These are phyloP conservation scores for Erythrophleum ivorense DNA, from an alignment of 331 rosid genomes.

Conservation along the genomic window DNA sequence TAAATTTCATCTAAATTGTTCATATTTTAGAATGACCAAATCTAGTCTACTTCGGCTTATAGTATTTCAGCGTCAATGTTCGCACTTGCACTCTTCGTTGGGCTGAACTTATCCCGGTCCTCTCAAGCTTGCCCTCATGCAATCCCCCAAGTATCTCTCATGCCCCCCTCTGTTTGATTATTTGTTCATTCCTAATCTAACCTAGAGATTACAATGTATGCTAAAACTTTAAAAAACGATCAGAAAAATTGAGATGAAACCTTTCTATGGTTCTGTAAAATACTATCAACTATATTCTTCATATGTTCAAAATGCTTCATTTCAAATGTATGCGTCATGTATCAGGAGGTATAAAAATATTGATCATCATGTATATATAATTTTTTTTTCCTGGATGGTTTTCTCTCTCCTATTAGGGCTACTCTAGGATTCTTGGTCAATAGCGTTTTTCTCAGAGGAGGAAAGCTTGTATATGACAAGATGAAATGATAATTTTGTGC, in stretches of 20 bases:
- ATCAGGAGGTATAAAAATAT: not conserved
- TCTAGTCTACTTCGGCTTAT: no score
- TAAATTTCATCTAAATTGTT: no score
- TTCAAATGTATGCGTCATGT: not conserved
- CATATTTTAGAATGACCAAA: no score
- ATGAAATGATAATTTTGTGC: no score
- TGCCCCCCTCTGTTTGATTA: slow-evolving; percentile 35
- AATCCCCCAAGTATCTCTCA: no score
- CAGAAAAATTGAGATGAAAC: not conserved
- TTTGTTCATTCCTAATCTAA: slow-evolving; percentile 1
- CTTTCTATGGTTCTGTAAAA: not conserved
- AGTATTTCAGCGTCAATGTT: slow-evolving; percentile 57
- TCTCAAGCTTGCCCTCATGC: no score
- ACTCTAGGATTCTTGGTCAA: no score
- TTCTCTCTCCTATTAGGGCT: no score
- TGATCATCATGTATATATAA: not conserved
- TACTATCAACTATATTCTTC: no score
- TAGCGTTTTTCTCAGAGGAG: no score
- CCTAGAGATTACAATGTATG: not conserved
- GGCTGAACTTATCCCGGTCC: slow-evolving; percentile 47
- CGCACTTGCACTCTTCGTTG: slow-evolving; percentile 76
- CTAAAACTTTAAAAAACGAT: not conserved
- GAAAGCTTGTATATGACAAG: no score
- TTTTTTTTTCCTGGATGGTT: not conserved
- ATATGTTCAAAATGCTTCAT: not conserved